Conservation (phyloP, 2,329 filamentous ascomycete species). For the Aspergillus jensenii region DNA sequence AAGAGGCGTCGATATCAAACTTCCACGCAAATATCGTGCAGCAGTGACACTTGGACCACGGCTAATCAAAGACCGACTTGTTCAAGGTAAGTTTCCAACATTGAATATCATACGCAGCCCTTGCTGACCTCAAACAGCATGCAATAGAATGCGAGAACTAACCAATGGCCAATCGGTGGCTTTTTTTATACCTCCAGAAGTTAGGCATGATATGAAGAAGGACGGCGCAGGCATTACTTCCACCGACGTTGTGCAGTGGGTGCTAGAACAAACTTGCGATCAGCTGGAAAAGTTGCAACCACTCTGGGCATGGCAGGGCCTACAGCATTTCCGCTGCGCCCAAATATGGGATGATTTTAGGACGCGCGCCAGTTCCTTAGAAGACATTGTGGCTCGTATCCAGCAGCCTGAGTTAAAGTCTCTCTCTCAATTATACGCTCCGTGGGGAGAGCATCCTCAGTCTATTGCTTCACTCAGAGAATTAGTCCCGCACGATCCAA, state of each 20-base stretch:
- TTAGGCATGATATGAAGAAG: conserved; percentile 45
- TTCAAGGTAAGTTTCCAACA: conserved; percentile 55
- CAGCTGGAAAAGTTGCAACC: conserved; percentile 52
- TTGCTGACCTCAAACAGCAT: too few species aligned
- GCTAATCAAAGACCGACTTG: conserved; percentile 66
- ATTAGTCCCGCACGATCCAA: not conserved
- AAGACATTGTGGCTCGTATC: conserved; percentile 49
- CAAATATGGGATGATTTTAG: conserved; percentile 32
- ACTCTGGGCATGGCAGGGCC: conserved; percentile 62
- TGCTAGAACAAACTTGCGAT: conserved; percentile 56
- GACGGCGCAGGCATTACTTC: conserved; percentile 49
- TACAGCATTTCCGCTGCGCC: conserved; percentile 47
- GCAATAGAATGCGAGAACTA: too few species aligned
- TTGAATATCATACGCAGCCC: too few species aligned
- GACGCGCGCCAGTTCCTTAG: conserved; percentile 41
- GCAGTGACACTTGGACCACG: conserved; percentile 65
- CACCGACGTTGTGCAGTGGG: conserved; percentile 58
- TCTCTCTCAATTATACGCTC: conserved; percentile 44
- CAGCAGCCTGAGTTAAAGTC: conserved; percentile 53
- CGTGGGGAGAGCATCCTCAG: not conserved
- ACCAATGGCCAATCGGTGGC: too few species aligned
- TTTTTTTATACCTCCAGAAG: too few species aligned
- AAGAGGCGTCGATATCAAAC: conserved; percentile 64
- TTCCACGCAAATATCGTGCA: conserved; percentile 60
- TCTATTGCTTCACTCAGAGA: not conserved